phyloP scores from a whole-genome alignment of 2,329 filamentous ascomycete genomes.

The Pestalotiopsis fici region DNA sequence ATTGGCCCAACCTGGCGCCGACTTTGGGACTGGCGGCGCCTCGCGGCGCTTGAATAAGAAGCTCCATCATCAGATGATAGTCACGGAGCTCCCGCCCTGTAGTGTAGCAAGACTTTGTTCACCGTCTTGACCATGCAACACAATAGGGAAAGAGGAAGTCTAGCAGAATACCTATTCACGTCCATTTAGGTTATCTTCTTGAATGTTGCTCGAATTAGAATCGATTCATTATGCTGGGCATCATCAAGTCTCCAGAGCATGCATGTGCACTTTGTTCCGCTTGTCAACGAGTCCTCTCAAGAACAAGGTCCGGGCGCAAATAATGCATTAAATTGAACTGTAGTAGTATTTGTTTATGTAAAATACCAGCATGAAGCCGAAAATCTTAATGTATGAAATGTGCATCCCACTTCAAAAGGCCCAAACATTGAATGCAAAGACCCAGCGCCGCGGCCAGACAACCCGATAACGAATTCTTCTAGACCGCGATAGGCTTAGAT shows the following conservation, averaged over 20 bases:
- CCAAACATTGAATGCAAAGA: neutral
- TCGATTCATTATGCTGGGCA: too few species aligned
- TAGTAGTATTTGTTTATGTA: neutral
- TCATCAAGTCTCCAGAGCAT: too few species aligned
- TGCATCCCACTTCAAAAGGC: neutral
- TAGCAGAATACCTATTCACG: too few species aligned
- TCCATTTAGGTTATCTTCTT: too few species aligned
- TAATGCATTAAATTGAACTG: neutral
- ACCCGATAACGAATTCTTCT: neutral
- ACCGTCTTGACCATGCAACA: neutral
- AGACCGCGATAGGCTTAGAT: slow-evolving; percentile 1
- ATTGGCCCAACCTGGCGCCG: neutral
- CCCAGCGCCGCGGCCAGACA: neutral
- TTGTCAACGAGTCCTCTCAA: neutral
- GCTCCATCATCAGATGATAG: neutral
- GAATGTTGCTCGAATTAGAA: too few species aligned
- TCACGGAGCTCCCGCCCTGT: neutral
- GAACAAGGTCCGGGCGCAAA: neutral
- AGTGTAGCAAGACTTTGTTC: neutral
- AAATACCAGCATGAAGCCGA: neutral
- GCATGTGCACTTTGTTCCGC: too few species aligned
- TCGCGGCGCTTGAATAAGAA: neutral
- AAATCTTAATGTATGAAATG: neutral
- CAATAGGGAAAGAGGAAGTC: too few species aligned
- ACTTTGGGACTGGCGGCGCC: neutral